These are phyloP conservation scores for Bassia scoparia DNA, from an alignment of 148 eudicot species.

Conservation along the genomic window DNA sequence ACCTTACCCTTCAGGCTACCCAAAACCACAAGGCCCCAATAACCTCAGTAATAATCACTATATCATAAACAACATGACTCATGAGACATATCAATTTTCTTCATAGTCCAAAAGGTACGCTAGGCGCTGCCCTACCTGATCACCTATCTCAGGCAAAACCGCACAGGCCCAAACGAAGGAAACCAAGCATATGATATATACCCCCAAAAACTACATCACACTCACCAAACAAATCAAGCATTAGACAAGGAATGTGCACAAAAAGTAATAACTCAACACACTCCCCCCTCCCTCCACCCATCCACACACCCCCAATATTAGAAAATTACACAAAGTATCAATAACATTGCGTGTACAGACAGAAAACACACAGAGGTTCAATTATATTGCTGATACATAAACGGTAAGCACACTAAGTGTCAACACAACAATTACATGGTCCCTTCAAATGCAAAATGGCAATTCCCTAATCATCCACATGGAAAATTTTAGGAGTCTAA, in stretches of 20 bases:
- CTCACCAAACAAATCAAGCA: no score
- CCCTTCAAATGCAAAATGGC: neutral
- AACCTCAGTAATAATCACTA: slow-evolving; percentile 3
- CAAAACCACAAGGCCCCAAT: no score
- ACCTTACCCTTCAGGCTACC: neutral
- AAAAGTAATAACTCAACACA: no score
- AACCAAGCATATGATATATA: neutral
- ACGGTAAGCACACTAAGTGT: no score
- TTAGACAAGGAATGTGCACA: no score
- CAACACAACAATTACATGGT: neutral
- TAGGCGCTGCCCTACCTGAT: neutral
- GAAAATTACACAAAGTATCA: neutral
- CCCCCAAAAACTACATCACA: no score
- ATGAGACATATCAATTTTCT: neutral
- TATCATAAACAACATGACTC: slow-evolving; percentile 5
- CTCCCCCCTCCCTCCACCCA: no score
- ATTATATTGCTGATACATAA: no score
- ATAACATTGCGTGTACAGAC: no score
- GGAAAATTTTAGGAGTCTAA: neutral
- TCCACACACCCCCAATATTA: no score
- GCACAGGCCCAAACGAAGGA: neutral
- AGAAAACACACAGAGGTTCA: no score
- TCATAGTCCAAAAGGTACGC: neutral
- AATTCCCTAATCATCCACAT: slow-evolving; percentile 1
- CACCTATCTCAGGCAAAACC: neutral